Evolutionary conservation across 129 eudicot species (phyloP).

Genomic region (Apium graveolens): DNA sequence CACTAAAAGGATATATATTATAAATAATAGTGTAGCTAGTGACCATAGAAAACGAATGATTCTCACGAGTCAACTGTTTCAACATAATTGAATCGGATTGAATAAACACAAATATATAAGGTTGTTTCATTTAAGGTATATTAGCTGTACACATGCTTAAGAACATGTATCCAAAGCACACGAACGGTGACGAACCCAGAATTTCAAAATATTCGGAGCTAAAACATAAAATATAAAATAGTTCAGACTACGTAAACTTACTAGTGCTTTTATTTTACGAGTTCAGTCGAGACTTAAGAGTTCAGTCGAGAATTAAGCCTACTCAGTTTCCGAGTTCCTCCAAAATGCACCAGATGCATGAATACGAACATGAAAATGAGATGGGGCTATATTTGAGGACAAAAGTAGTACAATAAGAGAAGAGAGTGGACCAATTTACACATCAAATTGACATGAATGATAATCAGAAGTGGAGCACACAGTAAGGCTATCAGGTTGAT

Average conservation of each 20-base stretch:
- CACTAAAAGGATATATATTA: not conserved
- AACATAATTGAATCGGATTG: not conserved
- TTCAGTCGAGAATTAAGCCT: no score
- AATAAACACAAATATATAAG: not conserved
- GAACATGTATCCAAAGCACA: not conserved
- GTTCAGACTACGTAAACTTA: no score
- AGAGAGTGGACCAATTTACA: not conserved
- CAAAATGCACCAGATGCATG: not conserved
- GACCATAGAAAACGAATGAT: not conserved
- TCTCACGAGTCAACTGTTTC: not conserved
- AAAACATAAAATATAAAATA: no score
- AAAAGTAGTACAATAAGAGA: constrained; percentile 1
- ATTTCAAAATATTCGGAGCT: no score
- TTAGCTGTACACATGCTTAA: not conserved
- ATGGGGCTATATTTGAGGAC: not conserved
- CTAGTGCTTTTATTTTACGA: no score
- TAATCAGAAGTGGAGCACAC: not conserved
- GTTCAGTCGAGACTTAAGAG: no score
- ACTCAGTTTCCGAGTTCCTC: no score
- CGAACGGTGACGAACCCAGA: no score
- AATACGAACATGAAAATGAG: not conserved
- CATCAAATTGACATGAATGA: not conserved
- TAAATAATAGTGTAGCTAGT: not conserved
- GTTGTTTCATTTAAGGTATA: not conserved
- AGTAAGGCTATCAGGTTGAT: not conserved